Evolutionary conservation across 1,284 basidiomycete species (phyloP), one percentile per base, ranked within the genome.

Genomic region (Inonotus hispidus): DNA sequence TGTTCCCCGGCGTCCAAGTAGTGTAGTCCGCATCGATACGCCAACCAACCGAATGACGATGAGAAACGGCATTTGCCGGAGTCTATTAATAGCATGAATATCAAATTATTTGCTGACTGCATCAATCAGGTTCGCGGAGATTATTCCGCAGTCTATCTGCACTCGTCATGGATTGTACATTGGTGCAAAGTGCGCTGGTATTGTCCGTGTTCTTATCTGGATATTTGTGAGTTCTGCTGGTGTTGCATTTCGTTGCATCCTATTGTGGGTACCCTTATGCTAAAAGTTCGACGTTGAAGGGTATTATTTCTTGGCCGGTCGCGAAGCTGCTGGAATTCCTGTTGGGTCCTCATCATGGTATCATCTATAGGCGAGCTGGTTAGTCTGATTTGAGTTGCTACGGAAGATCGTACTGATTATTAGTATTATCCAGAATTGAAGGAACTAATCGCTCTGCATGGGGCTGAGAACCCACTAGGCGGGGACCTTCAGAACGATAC

Each of bases 161-260:
- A 95, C 94, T 11, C 86, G 95, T 16, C 91, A 96, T 77, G 95
- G 95, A 25, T 81, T 98, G 2, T 88, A 89, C 62, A 87, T 98
- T 57, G 95, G 95, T 32, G 95, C 95, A 1, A 91, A 90, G 67
- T 93, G 94, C 79, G 93, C 92, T 0, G 85, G 87, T 0, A 79
- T 92, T 63, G 91, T 93, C 1, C 83, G 79, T 46, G 71, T 79
- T 27, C 73, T 94, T 47, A 88, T 94, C 53, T 88, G 84, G 71
- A 71, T 80, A 5, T 72, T 93, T 69, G 90, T 89, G 66, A 65
- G 82, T 14, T 16, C 19, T 38, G 6, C 35, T 38, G 21, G 29
- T 45, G 6, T 46, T 35, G 37, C 32, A 29, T 45, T 1, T 43
- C 3, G 1, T 38, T 25, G 35, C 3, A 16, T 49, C 23, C 50